These are phyloP conservation scores for Sporothrix globosa DNA, from an alignment of 2,329 filamentous ascomycete species.

Conservation along the genomic window DNA sequence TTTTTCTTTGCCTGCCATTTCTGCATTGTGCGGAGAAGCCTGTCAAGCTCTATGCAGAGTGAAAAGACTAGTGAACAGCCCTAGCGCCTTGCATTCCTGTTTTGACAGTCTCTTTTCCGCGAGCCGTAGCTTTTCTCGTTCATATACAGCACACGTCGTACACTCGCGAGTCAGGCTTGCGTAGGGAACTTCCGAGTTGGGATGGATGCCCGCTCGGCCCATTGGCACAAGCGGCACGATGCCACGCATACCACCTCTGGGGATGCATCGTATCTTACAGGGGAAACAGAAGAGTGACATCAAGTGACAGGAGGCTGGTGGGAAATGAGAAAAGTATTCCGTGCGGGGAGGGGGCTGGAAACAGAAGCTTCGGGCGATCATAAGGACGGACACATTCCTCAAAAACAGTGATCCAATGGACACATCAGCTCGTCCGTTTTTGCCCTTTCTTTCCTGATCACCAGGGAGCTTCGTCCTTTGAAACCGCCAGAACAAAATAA, in stretches of 20 bases:
- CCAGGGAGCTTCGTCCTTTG: too few species aligned
- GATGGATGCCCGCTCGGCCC: background rate
- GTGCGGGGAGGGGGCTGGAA: background rate
- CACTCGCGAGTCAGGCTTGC: too few species aligned
- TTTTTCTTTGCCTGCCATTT: background rate
- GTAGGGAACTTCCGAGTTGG: background rate
- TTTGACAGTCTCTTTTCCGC: background rate
- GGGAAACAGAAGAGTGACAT: background rate
- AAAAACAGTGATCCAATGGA: background rate
- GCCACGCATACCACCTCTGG: constrained; percentile 14
- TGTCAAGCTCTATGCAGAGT: background rate
- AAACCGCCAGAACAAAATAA: too few species aligned
- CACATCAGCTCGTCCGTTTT: background rate
- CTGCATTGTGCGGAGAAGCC: constrained; percentile 12
- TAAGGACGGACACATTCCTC: background rate
- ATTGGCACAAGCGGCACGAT: constrained; percentile 6
- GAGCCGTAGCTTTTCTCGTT: too few species aligned
- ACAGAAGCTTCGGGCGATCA: background rate
- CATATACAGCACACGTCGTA: too few species aligned
- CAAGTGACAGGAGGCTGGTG: constrained; percentile 8
- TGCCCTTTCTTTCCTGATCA: too few species aligned
- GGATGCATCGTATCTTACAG: background rate
- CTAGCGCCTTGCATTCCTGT: constrained; percentile 25
- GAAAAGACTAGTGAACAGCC: too few species aligned
- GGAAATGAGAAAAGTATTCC: background rate